Evolutionary conservation across 768 basidiomycete genomes (phyloP).

Genomic region (Hypholoma fasciculare): DNA sequence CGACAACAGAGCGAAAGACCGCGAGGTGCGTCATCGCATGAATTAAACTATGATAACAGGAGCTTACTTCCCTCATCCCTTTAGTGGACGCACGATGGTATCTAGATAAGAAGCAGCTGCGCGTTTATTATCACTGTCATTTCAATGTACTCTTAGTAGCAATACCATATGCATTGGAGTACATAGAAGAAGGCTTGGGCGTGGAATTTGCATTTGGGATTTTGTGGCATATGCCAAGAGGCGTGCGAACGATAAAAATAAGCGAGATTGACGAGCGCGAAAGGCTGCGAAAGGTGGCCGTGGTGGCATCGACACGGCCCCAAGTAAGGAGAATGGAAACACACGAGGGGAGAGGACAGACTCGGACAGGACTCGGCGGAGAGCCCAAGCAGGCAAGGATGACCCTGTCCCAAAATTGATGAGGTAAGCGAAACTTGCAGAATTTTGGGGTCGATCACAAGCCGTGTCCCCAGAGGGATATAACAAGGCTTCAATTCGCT

Average conservation of each 20-base stretch:
- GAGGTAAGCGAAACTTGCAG: conserved; percentile 32
- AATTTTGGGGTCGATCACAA: conserved; percentile 48
- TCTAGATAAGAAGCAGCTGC: conserved; percentile 38
- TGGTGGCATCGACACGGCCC: too few species aligned
- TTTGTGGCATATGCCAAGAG: background rate
- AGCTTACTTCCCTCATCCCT: conserved; percentile 1
- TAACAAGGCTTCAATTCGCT: conserved; percentile 22
- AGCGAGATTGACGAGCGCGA: background rate
- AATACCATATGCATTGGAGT: background rate
- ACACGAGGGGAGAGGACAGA: background rate
- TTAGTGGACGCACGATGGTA: conserved; percentile 58
- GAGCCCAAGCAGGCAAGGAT: conserved; percentile 3
- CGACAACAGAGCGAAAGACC: conserved; percentile 84
- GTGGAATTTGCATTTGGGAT: background rate
- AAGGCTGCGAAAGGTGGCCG: too few species aligned
- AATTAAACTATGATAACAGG: background rate
- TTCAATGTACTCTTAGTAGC: conserved; percentile 11
- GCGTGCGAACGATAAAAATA: background rate
- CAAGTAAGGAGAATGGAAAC: too few species aligned
- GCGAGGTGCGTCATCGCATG: conserved; percentile 59
- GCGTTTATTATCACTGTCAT: conserved; percentile 1
- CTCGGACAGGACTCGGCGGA: conserved; percentile 3
- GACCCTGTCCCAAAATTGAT: conserved; percentile 19
- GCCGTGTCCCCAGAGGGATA: conserved; percentile 38
- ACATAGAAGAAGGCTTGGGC: background rate